Evolutionary conservation across 2,329 filamentous ascomycete species (phyloP), one percentile per base, ranked within the genome.

Genomic region (Penicillium frequentans): DNA sequence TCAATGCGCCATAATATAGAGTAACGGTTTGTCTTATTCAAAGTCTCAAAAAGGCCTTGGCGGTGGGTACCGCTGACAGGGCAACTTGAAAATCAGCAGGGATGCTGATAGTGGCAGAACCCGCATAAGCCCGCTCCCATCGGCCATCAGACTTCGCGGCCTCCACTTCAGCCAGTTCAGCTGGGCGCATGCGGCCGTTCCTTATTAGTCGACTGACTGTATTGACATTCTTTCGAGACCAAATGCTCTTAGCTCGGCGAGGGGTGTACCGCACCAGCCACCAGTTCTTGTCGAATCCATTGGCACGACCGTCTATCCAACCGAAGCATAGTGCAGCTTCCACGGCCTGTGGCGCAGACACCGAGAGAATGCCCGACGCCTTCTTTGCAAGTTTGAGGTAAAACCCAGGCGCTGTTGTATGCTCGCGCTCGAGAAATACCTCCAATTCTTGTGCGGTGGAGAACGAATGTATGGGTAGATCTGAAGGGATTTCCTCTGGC

Each of bases 241-340:
- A 87, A 7, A 82, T 66, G 63, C 83, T 85, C 33, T 77, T 79
- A 29, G 75, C 68, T 3, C 81, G 78, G 5, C 85, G 82, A 1
- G 84, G 84, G 1, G 84, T 85, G 73, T 85, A 87, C 9, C 83
- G 79, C 62, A 84, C 82, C 1, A 82, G 66, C 67, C 82, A 86
- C 62, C 77, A 79, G 3, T 70, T 63, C 0, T 75, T 75, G 60
- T 85, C 79, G 47, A 75, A 68, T 3, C 72, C 56, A 47, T 77
- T 75, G 2, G 77, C 77, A 64, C 84, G 83, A 0, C 84, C 83
- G 66, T 87, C 84, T 55, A 87, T 87, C 84, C 85, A 87, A 43
- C 85, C 85, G 64, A 81, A 82, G 67, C 84, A 86, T 7, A 87
- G 75, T 1, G 84, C 84, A 33, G 76, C 70, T 64, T 86, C 81